Base-by-base conservation (phyloP, 192 early-diverging fungal species). In the Endogone sp. region DNA sequence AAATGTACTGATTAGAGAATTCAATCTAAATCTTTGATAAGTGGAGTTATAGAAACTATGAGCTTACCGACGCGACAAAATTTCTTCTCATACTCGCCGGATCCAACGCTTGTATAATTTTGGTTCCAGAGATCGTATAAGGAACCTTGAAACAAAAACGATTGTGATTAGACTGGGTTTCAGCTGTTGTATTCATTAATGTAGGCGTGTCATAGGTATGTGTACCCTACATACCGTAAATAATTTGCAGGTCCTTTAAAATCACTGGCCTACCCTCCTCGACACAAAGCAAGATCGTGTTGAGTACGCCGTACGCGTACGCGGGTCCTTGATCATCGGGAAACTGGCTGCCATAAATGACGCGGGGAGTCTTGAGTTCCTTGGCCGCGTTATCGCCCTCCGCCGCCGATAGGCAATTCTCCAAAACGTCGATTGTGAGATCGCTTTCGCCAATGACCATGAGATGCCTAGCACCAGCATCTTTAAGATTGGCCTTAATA, bases 391-490 rank as follows among this genome's bases (percentile, higher is more conserved):
- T 16, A 16, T 71, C 70, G 23, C 64, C 22, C 26, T 20, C 16
- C n/a, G 2, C 16, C n/a, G 2, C 23, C 63, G 37, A 26, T 63
- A 63, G 6, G 68, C 56, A n/a, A 71, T 71, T 65, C 6, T 55
- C 60, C 37, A 70, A 24, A 2, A 70, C 25, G 21, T 64, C 27
- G 10, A 70, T 29, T 21, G 63, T 70, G 22, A 55, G 63, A 30
- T 70, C 68, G 28, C 59, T 70, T 63, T 70, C 63, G 3, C 68
- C 60, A 70, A 70, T 70, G n/a, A 70, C 61, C 68, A 70, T 70
- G 37, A 70, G 25, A 63, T 63, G 68, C 23, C 68, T 63, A n/a
- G 60, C 68, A 16, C 29, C 61, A n/a, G 29, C 21, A 32, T 70
- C 68, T 30, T 62, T 25, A 11, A 70, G 21, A 54, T 62, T 70